These are phyloP conservation scores for Colletotrichum sansevieriae DNA, from an alignment of 2,329 filamentous ascomycete species.

Conservation along the genomic window DNA sequence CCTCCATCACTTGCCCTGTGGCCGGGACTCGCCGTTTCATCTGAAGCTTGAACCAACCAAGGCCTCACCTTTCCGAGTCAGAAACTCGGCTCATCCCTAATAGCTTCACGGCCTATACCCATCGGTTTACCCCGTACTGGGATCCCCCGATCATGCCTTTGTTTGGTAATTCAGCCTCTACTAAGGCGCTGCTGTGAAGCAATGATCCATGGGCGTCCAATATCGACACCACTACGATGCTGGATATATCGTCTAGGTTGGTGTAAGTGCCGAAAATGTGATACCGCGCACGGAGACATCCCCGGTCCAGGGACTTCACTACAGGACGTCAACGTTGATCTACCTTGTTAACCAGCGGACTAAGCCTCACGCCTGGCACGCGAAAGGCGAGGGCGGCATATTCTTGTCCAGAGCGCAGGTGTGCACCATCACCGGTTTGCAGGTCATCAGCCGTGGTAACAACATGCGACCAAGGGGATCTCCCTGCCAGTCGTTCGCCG, in stretches of 20 bases:
- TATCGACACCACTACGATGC: neutral
- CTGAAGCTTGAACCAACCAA: conserved; percentile 31
- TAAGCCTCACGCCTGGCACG: neutral
- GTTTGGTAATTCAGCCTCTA: conserved; percentile 6
- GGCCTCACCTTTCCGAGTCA: neutral
- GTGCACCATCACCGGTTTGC: neutral
- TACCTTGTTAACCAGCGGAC: neutral
- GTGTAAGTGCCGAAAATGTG: neutral
- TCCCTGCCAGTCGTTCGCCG: conserved; percentile 1
- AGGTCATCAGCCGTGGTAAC: neutral
- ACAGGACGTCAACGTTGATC: neutral
- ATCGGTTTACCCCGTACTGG: conserved; percentile 21
- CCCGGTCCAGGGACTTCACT: too few relatives aligned
- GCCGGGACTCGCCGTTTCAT: conserved; percentile 32
- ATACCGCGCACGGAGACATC: neutral
- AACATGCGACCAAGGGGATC: neutral
- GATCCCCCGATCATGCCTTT: neutral
- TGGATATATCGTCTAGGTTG: neutral
- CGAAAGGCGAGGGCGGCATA: neutral
- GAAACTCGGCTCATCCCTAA: neutral
- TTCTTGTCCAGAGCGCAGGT: neutral
- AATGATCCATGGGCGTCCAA: neutral
- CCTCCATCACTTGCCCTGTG: neutral
- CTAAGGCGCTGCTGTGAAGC: neutral
- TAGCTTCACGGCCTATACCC: neutral